Base-by-base conservation (phyloP, 1,139 yeast genomes). In the Magnusiomyces tetraspermus region DNA sequence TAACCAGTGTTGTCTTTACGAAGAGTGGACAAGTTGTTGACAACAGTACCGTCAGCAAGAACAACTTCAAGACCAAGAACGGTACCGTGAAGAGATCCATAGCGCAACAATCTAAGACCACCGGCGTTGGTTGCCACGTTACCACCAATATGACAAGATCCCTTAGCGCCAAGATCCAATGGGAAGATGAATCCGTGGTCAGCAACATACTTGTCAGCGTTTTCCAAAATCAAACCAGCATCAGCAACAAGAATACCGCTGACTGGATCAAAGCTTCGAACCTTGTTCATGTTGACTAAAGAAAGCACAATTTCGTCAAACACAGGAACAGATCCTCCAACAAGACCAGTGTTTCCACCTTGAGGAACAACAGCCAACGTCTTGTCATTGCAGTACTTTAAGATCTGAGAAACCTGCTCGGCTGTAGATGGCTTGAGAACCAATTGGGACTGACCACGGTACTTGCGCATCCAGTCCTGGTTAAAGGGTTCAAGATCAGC, bases 101-200 rank as follows among this genome's bases (percentile, higher is more conserved):
- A 90, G 61, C 96, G 78, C 60, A 90, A 73, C 55, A 90, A 73
- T 64, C 97, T 77, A 61, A 90, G 76, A 0, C 98, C 98, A 63
- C 98, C 97, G 4, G 98, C 97, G 66, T 90, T 90, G 21, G 97
- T 89, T 5, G 97, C 96, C 42, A 88, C 95, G 55, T 83, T 87
- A 57, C 97, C 98, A 59, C 97, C 97, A 58, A 90, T 84, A 61
- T 88, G 95, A 68, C 98, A 90, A 2, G 96, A 88, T 19, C 98
- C 98, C 71, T 90, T 90, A 48, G 98, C 97, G 51, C 98, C 98
- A 56, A 90, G 74, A 66, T 90, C 98, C 50, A 90, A 75, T 24
- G 98, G 98, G 77, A 90, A 90, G 53, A 90, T 85, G 69, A 85
- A 86, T 2, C 95, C 96, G 24, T 80, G 72, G 57, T 88, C 95